Evolutionary conservation across 1,284 basidiomycete species (phyloP).

Genomic region (Melampsora larici-populina): DNA sequence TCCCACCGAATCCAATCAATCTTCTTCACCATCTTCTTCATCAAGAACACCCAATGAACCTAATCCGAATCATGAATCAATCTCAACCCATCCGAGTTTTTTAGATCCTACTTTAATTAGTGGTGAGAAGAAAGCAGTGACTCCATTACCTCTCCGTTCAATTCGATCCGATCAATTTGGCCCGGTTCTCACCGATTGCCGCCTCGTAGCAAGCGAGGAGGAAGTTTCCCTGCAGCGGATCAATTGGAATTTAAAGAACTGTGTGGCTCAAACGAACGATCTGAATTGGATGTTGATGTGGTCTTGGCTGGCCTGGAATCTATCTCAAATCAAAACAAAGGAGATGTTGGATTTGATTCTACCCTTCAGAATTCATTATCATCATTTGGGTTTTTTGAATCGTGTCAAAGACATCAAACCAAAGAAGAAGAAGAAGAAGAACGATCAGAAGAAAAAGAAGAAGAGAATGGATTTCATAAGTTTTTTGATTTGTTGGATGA

Average conservation of each 20-base stretch:
- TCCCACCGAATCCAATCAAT: not conserved
- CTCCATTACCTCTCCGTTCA: conserved; percentile 28
- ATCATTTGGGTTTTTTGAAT: too few relatives aligned
- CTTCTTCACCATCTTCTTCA: not conserved
- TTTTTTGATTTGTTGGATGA: too few relatives aligned
- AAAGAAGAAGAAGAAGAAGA: too few relatives aligned
- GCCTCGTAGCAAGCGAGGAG: conserved; percentile 44
- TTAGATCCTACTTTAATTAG: not conserved
- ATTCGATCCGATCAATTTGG: not conserved
- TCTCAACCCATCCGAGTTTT: not conserved
- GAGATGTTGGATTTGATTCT: too few relatives aligned
- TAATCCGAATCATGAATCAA: not conserved
- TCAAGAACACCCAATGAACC: not conserved
- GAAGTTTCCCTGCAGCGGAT: conserved; percentile 42
- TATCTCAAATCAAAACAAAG: too few relatives aligned
- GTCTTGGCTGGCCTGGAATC: not conserved
- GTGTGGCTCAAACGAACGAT: not conserved
- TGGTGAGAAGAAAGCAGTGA: conserved; percentile 15
- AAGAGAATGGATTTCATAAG: too few relatives aligned
- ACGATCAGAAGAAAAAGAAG: too few relatives aligned
- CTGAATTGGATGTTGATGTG: not conserved
- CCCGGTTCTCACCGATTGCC: conserved; percentile 5
- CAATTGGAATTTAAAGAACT: not conserved
- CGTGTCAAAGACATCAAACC: too few relatives aligned
- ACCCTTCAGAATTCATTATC: too few relatives aligned